A percentile compares a stretch with the other conserved stretches of the same genome.
phyloP scores from a whole-genome alignment of 2,329 filamentous ascomycete genomes.

The Xylaria hypoxylon region DNA sequence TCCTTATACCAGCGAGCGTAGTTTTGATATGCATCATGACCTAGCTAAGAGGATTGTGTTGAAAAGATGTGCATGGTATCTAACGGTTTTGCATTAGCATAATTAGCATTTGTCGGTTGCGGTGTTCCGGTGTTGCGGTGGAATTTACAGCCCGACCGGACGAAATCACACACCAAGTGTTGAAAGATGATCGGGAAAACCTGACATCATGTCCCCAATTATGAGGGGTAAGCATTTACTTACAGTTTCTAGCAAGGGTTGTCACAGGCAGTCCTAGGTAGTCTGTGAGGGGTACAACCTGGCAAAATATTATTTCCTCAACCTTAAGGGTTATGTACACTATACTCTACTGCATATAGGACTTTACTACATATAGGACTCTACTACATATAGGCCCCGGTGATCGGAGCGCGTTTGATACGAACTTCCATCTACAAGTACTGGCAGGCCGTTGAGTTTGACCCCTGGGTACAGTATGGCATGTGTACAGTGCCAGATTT shows the following conservation, averaged over 20 bases:
- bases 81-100: not conserved
- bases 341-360: constrained; percentile 6
- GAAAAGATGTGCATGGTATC: too few species aligned
- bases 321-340: constrained; percentile 9
- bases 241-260: not conserved
- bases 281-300: not conserved
- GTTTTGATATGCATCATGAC: not conserved
- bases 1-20: not conserved
- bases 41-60: not conserved
- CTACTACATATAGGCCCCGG: not conserved
- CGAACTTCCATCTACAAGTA: constrained; percentile 34
- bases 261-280: not conserved
- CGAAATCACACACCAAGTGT: not conserved
- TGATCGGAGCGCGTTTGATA: not conserved
- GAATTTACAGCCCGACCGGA: constrained; percentile 10
- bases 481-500: constrained; percentile 74
- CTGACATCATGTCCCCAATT: not conserved
- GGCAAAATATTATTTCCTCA: not conserved
- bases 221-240: not conserved
- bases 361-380: too few species aligned
- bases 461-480: constrained; percentile 75
- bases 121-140: not conserved
- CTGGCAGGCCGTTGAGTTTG: constrained; percentile 62
- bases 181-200: not conserved
- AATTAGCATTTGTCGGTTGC: not conserved